Base-by-base conservation (phyloP, 805 yeast genomes). In the Spathaspora arborariae region DNA sequence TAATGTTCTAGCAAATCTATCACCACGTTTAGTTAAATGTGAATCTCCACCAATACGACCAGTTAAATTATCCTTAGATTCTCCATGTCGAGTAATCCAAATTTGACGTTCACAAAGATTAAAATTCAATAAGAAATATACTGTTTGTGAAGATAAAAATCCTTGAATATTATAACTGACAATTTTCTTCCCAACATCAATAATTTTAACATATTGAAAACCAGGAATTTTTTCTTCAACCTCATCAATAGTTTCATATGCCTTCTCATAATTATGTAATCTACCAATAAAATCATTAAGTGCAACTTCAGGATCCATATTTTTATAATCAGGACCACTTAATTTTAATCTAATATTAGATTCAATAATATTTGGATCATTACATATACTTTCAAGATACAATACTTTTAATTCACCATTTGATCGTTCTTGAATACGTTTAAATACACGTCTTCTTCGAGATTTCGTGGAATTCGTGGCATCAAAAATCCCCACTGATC, bases 21-120 rank as follows among this genome's bases (percentile, higher is more conserved):
- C 64, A 33, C 99, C 99, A 44, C 96, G 78, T 48, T 76, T 75
- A 0, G 97, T 91, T 37, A 92, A 68, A 20, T 74, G 71, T 0
- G 97, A 85, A 63, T 92, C 94, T 19, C 99, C 99, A 9, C 99
- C 98, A 54, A 92, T 89, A 45, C 81, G 74, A 4, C 99, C 99
- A 43, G 69, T 59, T 16, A 88, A 84, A 61, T 92, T 92, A 60
- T 90, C 97, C 27, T 78, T 76, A 53, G 91, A 82, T 67, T 92
- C 98, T 43, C 99, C 99, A 59, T 91, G 97, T 51, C 99, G 79
- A 1, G 97, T 84, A 51, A 92, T 85, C 90, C 96, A 92, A 44
- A 92, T 90, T 62, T 91, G 96, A 50, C 97, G 77, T 61, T 88
- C 94, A 48, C 85, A 79, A 38, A 92, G 73, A 61, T 94, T 92